Conservation (phyloP, 2,329 filamentous ascomycete genomes). For the Talaromyces sp. region DNA sequence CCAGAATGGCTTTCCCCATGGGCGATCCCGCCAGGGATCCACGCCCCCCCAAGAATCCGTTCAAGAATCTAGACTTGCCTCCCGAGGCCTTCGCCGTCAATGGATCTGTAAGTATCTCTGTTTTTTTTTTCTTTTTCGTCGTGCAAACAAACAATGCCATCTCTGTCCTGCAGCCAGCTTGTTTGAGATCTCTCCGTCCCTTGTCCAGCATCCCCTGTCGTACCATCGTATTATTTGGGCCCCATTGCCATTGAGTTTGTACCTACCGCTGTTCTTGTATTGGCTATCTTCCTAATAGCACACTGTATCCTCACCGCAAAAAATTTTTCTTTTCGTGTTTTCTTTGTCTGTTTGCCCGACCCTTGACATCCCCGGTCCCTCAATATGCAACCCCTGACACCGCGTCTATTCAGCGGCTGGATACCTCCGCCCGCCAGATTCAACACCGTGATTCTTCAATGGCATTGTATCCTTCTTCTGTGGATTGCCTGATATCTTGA, state of each 20-base stretch:
- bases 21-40: conserved; percentile 10
- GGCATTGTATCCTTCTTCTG: background rate
- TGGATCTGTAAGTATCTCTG: conserved; percentile 1
- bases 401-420: background rate
- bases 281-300: background rate
- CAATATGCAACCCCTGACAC: background rate
- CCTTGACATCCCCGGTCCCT: background rate
- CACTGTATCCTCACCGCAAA: background rate
- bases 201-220: background rate
- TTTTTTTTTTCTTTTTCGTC: background rate
- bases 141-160: background rate
- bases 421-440: background rate
- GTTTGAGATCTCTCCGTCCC: background rate
- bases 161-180: background rate
- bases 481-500: background rate
- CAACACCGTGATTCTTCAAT: background rate
- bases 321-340: background rate
- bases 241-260: background rate
- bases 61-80: conserved; percentile 9
- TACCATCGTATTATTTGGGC: background rate
- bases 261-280: background rate
- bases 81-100: conserved; percentile 6
- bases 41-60: conserved; percentile 3
- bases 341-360: background rate
- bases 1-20: background rate